Evolutionary conservation across 2,329 filamentous ascomycete genomes (phyloP).

Genomic region (Alternaria longipes): DNA sequence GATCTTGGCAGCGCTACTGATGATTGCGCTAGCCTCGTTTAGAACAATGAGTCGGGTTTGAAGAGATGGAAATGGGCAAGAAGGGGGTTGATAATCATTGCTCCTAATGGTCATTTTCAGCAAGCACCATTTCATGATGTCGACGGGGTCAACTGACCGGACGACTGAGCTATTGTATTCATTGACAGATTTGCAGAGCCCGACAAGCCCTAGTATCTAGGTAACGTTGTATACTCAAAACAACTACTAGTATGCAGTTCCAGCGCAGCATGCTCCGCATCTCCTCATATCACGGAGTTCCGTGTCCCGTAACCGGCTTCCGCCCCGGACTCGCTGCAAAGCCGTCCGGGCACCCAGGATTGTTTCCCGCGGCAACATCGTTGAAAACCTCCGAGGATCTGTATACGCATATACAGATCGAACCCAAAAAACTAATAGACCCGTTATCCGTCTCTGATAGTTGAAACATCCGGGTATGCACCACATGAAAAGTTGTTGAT

Average conservation of each 20-base stretch:
- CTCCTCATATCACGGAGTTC: constrained; percentile 27
- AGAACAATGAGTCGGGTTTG: not conserved
- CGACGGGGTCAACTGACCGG: not conserved
- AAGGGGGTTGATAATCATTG: not conserved
- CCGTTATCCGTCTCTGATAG: constrained; percentile 59
- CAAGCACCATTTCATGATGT: not conserved
- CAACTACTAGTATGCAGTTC: not conserved
- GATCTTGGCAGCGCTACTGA: constrained; percentile 1
- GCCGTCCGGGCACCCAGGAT: constrained; percentile 44
- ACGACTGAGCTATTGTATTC: not conserved
- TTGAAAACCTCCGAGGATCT: constrained; percentile 45
- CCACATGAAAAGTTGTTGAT: constrained; percentile 54
- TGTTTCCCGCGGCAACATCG: constrained; percentile 52
- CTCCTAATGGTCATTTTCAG: no score
- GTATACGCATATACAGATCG: constrained; percentile 46
- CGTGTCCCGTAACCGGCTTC: constrained; percentile 41
- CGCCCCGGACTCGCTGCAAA: constrained; percentile 37
- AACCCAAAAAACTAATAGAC: constrained; percentile 65
- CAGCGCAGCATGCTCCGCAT: constrained; percentile 15
- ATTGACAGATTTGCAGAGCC: not conserved
- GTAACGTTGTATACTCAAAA: not conserved
- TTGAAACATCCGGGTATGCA: constrained; percentile 68
- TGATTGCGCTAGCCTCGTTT: not conserved
- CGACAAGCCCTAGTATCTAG: not conserved
- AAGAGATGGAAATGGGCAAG: not conserved